phyloP scores from a whole-genome alignment of 768 basidiomycete genomes.

The Lactarius akahatsu region DNA sequence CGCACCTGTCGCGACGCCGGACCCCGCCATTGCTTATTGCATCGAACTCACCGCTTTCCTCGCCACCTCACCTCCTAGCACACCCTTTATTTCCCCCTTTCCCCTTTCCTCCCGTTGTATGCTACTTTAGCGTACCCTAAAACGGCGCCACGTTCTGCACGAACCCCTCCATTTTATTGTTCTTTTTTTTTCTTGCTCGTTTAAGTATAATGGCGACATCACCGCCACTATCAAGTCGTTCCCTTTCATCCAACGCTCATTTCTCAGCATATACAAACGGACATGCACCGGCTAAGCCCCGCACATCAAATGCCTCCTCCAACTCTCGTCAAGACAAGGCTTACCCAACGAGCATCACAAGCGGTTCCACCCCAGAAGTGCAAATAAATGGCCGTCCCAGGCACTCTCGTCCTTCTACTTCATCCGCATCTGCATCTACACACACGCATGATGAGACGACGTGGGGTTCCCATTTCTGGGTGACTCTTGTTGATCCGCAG shows the following conservation, averaged over 20 bases:
- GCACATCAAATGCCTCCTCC: constrained; percentile 10
- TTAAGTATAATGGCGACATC: constrained; percentile 26
- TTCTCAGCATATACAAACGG: constrained; percentile 21
- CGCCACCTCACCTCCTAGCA: constrained; percentile 5
- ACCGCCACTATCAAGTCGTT: constrained; percentile 22
- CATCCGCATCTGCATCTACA: constrained; percentile 12
- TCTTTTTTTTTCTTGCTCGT: background rate
- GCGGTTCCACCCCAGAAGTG: constrained; percentile 31
- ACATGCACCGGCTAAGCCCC: constrained; percentile 6
- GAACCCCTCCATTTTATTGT: background rate
- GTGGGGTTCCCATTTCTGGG: constrained; percentile 95
- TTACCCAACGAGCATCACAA: constrained; percentile 13
- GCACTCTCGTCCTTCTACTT: constrained; percentile 22
- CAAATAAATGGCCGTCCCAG: constrained; percentile 33
- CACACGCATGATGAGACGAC: constrained; percentile 33
- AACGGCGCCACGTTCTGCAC: constrained; percentile 7
- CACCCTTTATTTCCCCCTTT: background rate
- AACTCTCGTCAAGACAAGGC: constrained; percentile 13
- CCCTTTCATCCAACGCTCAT: constrained; percentile 29
- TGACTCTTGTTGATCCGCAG: constrained; percentile 88
- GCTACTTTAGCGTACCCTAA: constrained; percentile 5
- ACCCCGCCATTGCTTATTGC: background rate
- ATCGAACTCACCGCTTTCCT: background rate
- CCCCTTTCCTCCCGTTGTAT: background rate
- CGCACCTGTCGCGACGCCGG: constrained; percentile 2